Base-by-base conservation (phyloP, 768 basidiomycete species). In the Tremella mesenterica region DNA sequence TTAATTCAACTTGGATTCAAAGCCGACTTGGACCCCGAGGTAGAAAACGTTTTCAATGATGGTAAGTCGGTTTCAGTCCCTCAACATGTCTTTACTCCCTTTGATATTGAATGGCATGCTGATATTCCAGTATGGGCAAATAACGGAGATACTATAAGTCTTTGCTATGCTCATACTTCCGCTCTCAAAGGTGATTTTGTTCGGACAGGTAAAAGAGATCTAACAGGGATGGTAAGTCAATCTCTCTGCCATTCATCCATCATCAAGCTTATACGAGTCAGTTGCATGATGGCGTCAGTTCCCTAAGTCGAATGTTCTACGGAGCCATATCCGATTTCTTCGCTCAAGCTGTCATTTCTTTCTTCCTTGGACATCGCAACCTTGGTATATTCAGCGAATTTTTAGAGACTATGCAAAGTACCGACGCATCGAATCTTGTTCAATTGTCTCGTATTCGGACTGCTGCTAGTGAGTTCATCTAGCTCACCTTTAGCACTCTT, bases 51-150 rank as follows among this genome's bases (percentile, higher is more conserved):
- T 6, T 73, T 70, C 60, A 80, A 80, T 38, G 74, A 70, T 28
- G 78, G 79, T 57, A 45, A 79, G 79, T 81, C 8, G 10, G 20
- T 29, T 59, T 62, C 43, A 60, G 47, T 13, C n/a, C 8, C 6
- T 18, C n/a, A n/a, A n/a, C n/a, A n/a, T n/a, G n/a, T n/a, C n/a
- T n/a, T n/a, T n/a, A n/a, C n/a, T n/a, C n/a, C n/a, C n/a, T n/a
- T n/a, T n/a, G n/a, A n/a, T n/a, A n/a, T n/a, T n/a, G n/a, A n/a
- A n/a, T n/a, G n/a, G n/a, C n/a, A n/a, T n/a, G n/a, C n/a, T n/a
- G n/a, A n/a, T n/a, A n/a, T n/a, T n/a, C n/a, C 55, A 87, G 87
- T 89, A 16, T 99, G 95, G 95, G 95, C 95, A 1, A 95, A 97
- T 67, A 97, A 97, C 61, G 95, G 95, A 0, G 95, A 99, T 69